phyloP scores from a whole-genome alignment of 148 eudicot genomes.

The Agrostemma githago region DNA sequence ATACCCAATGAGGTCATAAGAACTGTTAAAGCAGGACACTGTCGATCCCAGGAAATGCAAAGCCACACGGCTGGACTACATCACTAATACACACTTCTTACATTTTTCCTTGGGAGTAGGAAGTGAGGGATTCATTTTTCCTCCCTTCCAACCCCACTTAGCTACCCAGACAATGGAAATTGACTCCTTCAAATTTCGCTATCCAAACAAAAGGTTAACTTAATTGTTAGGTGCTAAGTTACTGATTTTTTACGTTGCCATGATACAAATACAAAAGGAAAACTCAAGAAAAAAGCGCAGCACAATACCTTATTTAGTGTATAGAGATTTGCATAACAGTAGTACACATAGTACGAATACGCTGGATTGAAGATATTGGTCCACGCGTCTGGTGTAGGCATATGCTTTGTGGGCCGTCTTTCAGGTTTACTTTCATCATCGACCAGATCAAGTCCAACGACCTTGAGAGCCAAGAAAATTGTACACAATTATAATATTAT shows the following conservation, averaged over 20 bases:
- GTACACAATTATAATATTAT: not conserved
- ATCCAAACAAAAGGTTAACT: not conserved
- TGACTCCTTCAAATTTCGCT: no score
- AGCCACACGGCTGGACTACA: not conserved
- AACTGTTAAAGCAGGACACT: not conserved
- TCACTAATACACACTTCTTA: not conserved
- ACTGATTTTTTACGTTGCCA: not conserved
- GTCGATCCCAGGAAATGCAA: not conserved
- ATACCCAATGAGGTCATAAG: not conserved
- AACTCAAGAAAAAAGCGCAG: not conserved
- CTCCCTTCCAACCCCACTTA: no score
- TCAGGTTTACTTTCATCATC: conserved; percentile 99
- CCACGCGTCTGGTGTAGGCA: conserved; percentile 98
- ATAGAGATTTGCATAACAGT: conserved; percentile 97
- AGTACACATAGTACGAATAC: conserved; percentile 81
- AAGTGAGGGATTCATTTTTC: no score
- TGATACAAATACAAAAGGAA: not conserved
- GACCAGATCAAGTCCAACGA: conserved; percentile 95
- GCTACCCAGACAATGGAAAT: no score
- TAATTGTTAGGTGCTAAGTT: not conserved
- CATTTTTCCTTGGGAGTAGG: not conserved
- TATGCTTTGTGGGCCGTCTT: conserved; percentile 97
- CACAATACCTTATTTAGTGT: conserved; percentile 77
- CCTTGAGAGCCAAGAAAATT: conserved; percentile 37
- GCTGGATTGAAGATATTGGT: conserved; percentile 96